Evolutionary conservation across 331 rosid species (phyloP), one percentile per base, ranked within the genome.

Genomic region (Cydonia oblonga): DNA sequence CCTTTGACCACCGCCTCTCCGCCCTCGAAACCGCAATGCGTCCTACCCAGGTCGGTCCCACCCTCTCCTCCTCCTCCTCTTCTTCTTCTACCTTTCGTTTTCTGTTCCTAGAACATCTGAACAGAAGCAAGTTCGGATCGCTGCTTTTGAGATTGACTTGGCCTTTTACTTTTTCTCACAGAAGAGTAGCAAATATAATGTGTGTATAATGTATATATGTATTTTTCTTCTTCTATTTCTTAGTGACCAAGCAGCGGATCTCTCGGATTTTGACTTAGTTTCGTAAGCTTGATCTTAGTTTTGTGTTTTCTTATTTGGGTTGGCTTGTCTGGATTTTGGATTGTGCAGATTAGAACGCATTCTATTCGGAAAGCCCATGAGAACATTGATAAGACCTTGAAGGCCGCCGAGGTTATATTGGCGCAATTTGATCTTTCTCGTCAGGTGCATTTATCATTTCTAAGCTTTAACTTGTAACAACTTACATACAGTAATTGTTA

Each of bases 1-100:
- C 97, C 79, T 93, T 93, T 59, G 97, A 93, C 74, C 96, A 93
- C 83, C 98, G 98, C 73, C 97, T 93, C 80, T 89, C 98, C 5
- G 96, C 42, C 42, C 42, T 38, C 42, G 42, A 38, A 38, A 9
- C 42, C 42, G 42, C 42, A 4, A 38, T 38, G 98, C 95, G 97
- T n/a, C 98, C 97, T 11, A 93, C 98, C 79, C 98, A 93, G 98
- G 98, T 92, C 9, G 23, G 63, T 57, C 67, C 10, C 56, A 9
- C 24, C 3, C 3, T 42, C 51, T 62, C 40, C 4, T 38, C 33
- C 0, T 38, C 53, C 4, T 28, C 40, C 11, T 9, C 65, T 24
- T 28, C 54, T 38, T 9, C 70, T 33, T 29, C 69, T 40, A 20
- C 12, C 33, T 23, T 57, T 58, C 66, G 30, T 78, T 69, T 78